phyloP scores from a whole-genome alignment of 179 eudicot genomes.

The Gypsophila paniculata region DNA sequence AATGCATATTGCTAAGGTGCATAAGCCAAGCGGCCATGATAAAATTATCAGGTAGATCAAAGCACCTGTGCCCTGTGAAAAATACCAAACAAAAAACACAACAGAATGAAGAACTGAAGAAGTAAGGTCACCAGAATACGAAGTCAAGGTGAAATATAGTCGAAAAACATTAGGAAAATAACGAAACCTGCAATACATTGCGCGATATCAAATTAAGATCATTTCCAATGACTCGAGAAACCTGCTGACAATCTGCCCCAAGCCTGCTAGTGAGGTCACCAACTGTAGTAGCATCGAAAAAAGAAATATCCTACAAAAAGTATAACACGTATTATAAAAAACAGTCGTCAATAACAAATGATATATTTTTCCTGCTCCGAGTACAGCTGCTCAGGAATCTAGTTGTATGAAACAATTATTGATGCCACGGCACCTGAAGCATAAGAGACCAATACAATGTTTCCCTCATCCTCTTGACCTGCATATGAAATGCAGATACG shows the following conservation, averaged over 20 bases:
- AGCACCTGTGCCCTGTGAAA: slow-evolving; percentile 77
- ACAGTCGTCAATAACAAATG: background rate
- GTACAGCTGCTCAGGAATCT: background rate
- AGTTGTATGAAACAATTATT: slow-evolving; percentile 6
- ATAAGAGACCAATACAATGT: slow-evolving; percentile 78
- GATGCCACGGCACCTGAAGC: slow-evolving; percentile 55
- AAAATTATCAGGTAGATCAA: slow-evolving; percentile 79
- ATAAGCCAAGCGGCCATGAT: slow-evolving; percentile 89
- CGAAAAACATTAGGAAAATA: background rate
- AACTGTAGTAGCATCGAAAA: slow-evolving; percentile 84
- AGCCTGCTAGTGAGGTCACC: slow-evolving; percentile 98
- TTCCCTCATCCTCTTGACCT: slow-evolving; percentile 98
- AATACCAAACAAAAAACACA: slow-evolving; percentile 8
- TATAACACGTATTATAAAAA: background rate
- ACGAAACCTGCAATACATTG: slow-evolving; percentile 86
- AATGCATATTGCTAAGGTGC: slow-evolving; percentile 73
- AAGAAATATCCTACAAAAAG: slow-evolving; percentile 72
- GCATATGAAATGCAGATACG: slow-evolving; percentile 24
- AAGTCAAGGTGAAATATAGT: background rate
- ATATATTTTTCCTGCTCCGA: background rate
- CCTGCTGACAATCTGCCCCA: slow-evolving; percentile 99
- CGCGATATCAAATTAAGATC: slow-evolving; percentile 90
- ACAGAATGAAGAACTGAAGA: background rate
- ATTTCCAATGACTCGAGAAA: slow-evolving; percentile 94
- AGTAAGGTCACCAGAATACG: slow-evolving; percentile 1